Evolutionary conservation across 2,329 filamentous ascomycete species (phyloP).

Genomic region (Knufia petricola): DNA sequence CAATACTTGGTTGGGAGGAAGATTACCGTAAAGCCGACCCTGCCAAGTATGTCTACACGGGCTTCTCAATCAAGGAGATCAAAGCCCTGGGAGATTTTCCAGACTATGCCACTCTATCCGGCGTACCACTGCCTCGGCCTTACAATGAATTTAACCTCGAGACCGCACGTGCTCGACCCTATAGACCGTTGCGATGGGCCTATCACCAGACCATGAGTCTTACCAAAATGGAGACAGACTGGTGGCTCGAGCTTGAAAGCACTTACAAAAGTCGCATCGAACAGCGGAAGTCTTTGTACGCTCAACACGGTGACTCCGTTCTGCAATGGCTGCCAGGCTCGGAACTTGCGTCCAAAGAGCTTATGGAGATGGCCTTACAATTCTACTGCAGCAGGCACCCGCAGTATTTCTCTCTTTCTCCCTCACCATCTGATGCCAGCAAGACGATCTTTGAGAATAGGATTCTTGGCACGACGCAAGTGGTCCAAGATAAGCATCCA

Average conservation of each 20-base stretch:
- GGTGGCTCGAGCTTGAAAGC: constrained; percentile 80
- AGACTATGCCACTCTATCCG: constrained; percentile 65
- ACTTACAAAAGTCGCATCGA: constrained; percentile 59
- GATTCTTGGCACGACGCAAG: constrained; percentile 54
- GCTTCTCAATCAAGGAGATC: constrained; percentile 62
- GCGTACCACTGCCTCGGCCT: constrained; percentile 59
- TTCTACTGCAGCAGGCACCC: constrained; percentile 73
- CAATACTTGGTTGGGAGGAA: constrained; percentile 33
- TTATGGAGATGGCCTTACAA: constrained; percentile 78
- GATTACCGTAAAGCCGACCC: constrained; percentile 31
- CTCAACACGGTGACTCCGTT: constrained; percentile 53
- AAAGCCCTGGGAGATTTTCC: constrained; percentile 65
- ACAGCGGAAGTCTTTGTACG: constrained; percentile 58
- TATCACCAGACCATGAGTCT: constrained; percentile 89
- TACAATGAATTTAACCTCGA: constrained; percentile 58
- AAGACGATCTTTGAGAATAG: constrained; percentile 55
- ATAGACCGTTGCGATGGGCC: constrained; percentile 70
- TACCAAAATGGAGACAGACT: constrained; percentile 68
- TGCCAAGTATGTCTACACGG: constrained; percentile 51
- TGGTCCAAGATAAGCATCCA: constrained; percentile 54
- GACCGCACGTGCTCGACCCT: constrained; percentile 62
- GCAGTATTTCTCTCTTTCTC: constrained; percentile 53
- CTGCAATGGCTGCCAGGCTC: constrained; percentile 62
- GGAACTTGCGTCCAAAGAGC: constrained; percentile 69
- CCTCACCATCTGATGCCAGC: constrained; percentile 29